Percentiles rank a stretch among this genome's conserved stretches.
Conservation (phyloP, 805 yeast genomes). For the Metschnikowia kunwiensis region DNA sequence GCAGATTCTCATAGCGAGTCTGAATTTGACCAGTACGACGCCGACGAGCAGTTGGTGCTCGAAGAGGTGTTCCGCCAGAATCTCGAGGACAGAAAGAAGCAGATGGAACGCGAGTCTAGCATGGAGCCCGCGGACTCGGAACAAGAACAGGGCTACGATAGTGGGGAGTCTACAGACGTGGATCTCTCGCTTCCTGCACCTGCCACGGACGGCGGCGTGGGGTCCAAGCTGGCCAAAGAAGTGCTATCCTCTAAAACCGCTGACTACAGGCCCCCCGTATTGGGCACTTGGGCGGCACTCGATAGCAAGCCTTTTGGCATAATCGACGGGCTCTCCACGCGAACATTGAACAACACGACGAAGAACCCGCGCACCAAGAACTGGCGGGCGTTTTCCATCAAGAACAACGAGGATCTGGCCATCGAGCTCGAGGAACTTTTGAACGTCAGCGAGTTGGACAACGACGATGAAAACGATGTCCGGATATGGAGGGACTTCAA, state of each 20-base stretch:
- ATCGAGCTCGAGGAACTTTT: slow-evolving; percentile 72
- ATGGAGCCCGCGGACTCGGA: slow-evolving; percentile 26
- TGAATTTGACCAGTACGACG: slow-evolving; percentile 21
- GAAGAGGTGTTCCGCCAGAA: slow-evolving; percentile 26
- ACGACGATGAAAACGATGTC: slow-evolving; percentile 57
- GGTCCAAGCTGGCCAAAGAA: slow-evolving; percentile 86
- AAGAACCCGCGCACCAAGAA: slow-evolving; percentile 18
- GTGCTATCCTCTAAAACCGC: slow-evolving; percentile 83
- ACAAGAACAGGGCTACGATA: slow-evolving; percentile 43
- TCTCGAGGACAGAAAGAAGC: slow-evolving; percentile 19
- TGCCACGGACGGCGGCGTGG: slow-evolving; percentile 47
- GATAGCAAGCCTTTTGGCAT: slow-evolving; percentile 83
- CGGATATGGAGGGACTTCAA: slow-evolving; percentile 46
- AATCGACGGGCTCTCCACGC: slow-evolving; percentile 89
- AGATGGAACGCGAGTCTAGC: slow-evolving; percentile 13
- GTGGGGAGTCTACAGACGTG: slow-evolving; percentile 93
- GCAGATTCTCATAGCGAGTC: slow-evolving; percentile 30
- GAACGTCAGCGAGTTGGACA: slow-evolving; percentile 84
- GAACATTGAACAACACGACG: slow-evolving; percentile 52
- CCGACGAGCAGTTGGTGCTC: slow-evolving; percentile 20
- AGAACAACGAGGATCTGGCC: slow-evolving; percentile 34
- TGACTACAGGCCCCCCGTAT: slow-evolving; percentile 83
- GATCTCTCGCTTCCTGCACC: slow-evolving; percentile 79
- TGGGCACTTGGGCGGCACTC: slow-evolving; percentile 89
- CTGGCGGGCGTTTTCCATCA: slow-evolving; percentile 23